Percentiles rank a stretch among this genome's conserved stretches.
phyloP scores from a whole-genome alignment of 345 rosid genomes.

The Hypericum perforatum region DNA sequence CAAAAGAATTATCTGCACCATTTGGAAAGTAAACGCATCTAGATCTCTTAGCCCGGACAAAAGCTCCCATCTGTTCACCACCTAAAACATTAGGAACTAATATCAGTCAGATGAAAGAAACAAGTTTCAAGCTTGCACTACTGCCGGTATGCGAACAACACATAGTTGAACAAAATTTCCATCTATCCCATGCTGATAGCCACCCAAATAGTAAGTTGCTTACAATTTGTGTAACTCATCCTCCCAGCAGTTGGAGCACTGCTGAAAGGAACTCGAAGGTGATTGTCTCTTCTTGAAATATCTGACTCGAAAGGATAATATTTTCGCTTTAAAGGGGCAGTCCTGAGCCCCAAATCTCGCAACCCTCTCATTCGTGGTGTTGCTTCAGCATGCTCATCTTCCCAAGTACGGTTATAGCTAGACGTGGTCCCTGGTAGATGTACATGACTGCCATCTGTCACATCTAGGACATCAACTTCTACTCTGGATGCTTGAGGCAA shows the following conservation, averaged over 20 bases:
- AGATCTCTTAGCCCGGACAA: slow-evolving; percentile 55
- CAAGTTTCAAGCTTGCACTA: slow-evolving; percentile 12
- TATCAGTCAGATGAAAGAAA: slow-evolving; percentile 16
- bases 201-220: slow-evolving; percentile 18
- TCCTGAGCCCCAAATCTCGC: slow-evolving; percentile 73
- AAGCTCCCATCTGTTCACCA: slow-evolving; percentile 35
- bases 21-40: slow-evolving; percentile 37
- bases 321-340: slow-evolving; percentile 51
- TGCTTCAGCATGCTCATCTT: slow-evolving; percentile 40
- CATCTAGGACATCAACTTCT: slow-evolving; percentile 26
- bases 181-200: slow-evolving; percentile 11
- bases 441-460: slow-evolving; percentile 14
- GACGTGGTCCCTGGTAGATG: slow-evolving; percentile 24
- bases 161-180: slow-evolving; percentile 14
- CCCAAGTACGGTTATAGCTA: slow-evolving; percentile 29
- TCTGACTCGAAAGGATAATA: slow-evolving; percentile 32
- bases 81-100: slow-evolving; percentile 41
- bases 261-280: slow-evolving; percentile 34
- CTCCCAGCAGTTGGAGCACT: slow-evolving; percentile 42
- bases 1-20: slow-evolving; percentile 38
- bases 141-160: slow-evolving; percentile 15
- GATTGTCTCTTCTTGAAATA: slow-evolving; percentile 32
- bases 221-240: slow-evolving; percentile 44
- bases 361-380: slow-evolving; percentile 77
- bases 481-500: slow-evolving; percentile 22